These are phyloP conservation scores for Tuber brumale DNA, from an alignment of 495 filamentous ascomycete species.

Conservation along the genomic window DNA sequence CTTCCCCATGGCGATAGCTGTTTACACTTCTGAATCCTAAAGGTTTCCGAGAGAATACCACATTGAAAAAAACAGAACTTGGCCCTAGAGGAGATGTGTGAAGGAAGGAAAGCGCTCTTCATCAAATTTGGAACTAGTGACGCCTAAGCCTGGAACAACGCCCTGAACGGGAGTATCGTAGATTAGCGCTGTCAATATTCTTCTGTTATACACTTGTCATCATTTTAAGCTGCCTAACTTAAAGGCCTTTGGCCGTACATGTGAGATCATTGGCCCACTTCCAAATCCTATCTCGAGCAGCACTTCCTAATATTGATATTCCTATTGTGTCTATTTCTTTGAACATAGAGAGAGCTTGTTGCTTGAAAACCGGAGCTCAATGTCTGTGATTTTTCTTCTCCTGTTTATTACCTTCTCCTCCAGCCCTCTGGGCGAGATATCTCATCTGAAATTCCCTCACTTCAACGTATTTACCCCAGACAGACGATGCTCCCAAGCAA, in stretches of 20 bases:
- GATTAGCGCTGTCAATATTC: neutral
- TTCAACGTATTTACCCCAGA: neutral
- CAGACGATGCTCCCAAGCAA: no score
- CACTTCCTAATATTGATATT: neutral
- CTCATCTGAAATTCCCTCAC: neutral
- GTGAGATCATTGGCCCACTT: neutral
- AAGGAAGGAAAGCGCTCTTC: no score
- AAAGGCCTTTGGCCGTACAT: neutral
- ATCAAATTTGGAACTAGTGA: no score
- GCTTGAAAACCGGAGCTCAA: neutral
- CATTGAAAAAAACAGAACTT: neutral
- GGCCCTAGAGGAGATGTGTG: no score
- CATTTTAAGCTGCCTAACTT: neutral
- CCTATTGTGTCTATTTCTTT: neutral
- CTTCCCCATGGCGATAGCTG: neutral
- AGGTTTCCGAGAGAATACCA: neutral
- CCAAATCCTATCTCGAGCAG: neutral
- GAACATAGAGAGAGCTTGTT: neutral
- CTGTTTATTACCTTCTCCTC: neutral
- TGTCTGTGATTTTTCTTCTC: neutral
- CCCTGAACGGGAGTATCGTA: neutral
- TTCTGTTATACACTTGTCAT: neutral
- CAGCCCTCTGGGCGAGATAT: neutral
- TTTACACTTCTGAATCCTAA: neutral
- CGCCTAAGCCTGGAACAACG: no score